phyloP scores from a whole-genome alignment of 2,329 filamentous ascomycete species.

The Sporothrix brunneoviolacea region DNA sequence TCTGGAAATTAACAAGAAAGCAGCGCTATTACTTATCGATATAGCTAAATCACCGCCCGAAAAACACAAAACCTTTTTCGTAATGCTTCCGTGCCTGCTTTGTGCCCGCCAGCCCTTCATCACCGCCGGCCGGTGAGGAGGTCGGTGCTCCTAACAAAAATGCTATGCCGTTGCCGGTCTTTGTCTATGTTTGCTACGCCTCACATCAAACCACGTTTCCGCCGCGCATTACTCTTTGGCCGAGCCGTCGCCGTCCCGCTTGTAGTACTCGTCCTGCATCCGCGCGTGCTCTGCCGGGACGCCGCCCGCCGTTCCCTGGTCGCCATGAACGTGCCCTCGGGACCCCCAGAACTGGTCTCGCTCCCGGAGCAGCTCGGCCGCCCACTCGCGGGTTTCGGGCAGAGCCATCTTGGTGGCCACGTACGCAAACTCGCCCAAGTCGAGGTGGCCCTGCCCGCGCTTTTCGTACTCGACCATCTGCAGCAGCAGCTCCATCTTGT shows the following conservation, averaged over 20 bases:
- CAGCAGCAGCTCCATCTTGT: slow-evolving; percentile 90
- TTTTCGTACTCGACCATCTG: slow-evolving; percentile 98
- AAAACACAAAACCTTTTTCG: too few species aligned
- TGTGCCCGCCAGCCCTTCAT: too few species aligned
- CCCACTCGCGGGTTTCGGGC: slow-evolving; percentile 76
- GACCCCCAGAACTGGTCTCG: slow-evolving; percentile 30
- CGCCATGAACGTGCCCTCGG: neutral
- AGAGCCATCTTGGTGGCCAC: slow-evolving; percentile 68
- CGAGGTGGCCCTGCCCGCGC: slow-evolving; percentile 52
- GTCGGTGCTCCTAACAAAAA: neutral
- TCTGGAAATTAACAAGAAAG: too few species aligned
- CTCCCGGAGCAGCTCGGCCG: slow-evolving; percentile 63
- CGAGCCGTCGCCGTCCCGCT: neutral
- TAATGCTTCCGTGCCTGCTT: too few species aligned
- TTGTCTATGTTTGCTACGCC: neutral
- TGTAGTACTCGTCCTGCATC: slow-evolving; percentile 12
- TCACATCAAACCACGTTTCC: too few species aligned
- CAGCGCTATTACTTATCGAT: too few species aligned
- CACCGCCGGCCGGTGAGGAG: too few species aligned
- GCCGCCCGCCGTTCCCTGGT: neutral
- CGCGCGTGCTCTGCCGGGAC: neutral
- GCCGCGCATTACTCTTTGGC: too few species aligned
- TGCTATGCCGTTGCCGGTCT: neutral
- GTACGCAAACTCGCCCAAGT: slow-evolving; percentile 80
- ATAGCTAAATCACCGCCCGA: too few species aligned